Base-by-base conservation (phyloP, 257 asterid species). In the Asclepias syriaca region DNA sequence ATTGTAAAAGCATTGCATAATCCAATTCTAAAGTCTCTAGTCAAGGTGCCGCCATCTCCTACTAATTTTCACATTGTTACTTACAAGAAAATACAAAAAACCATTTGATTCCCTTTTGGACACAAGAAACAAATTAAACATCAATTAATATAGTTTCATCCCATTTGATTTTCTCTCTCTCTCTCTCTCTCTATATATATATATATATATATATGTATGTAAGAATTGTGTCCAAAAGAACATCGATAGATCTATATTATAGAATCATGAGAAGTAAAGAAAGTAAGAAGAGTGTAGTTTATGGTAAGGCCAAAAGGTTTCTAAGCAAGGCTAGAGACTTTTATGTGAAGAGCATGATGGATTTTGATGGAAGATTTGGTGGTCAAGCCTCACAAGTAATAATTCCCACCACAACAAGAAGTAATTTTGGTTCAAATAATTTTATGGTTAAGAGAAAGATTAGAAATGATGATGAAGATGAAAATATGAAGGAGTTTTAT, bases 311-410 rank as follows among this genome's bases (percentile, higher is more conserved):
- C 87, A 3, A 85, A 64, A 82, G 79, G 64, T 66, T 85, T 55
- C 65, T 85, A 3, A 74, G 78, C 21, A 77, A 76, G 50, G 87
- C 86, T 43, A 73, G 84, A 61, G 87, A 85, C 27, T 77, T 85
- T 21, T 83, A 85, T 66, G 69, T 85, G 2, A 78, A 79, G 55
- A 75, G 74, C 74, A 75, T 85, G 76, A 83, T 85, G 34, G 70
- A 50, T 53, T 60, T 84, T 10, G 89, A 84, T 8, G 77, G 84
- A 67, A 82, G 68, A 37, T 70, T 79, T 43, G 66, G 21, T 34
- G 65, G 54, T 1, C 75, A 6, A 8, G 48, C 10, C 11, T 43
- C 70, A 2, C 72, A 48, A 3, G 18, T 56, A 1, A 34, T 34
- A 34, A 34, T 34, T 6, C 77, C 77, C 1, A 65, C 48, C 10